These are phyloP conservation scores for Termitomyces bulborhizus DNA, from an alignment of 768 basidiomycete species.

Conservation along the genomic window DNA sequence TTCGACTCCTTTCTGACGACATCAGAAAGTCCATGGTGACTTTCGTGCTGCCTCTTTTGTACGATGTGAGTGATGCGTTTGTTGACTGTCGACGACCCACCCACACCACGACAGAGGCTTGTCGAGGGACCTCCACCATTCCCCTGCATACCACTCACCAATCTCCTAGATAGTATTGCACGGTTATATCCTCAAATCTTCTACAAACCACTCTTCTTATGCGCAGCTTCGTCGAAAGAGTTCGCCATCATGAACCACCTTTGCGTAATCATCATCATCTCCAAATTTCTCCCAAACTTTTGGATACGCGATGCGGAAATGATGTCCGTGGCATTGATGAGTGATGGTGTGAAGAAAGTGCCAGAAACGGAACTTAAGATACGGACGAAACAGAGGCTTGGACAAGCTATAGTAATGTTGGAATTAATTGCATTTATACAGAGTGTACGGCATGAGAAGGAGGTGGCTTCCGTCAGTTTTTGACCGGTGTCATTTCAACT, in stretches of 20 bases:
- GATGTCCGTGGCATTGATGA: constrained; percentile 65
- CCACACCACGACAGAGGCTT: constrained; percentile 48
- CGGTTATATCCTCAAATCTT: constrained; percentile 53
- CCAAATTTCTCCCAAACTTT: constrained; percentile 51
- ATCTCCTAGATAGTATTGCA: constrained; percentile 47
- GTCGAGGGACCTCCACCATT: constrained; percentile 45
- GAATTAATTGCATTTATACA: constrained; percentile 56
- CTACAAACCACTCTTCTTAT: constrained; percentile 66
- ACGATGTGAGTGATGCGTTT: constrained; percentile 35
- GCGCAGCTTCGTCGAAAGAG: constrained; percentile 61
- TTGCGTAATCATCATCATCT: constrained; percentile 42
- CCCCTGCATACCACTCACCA: constrained; percentile 39
- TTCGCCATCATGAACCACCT: constrained; percentile 55
- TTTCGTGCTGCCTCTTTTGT: constrained; percentile 37
- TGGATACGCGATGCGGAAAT: constrained; percentile 72
- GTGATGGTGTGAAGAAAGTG: constrained; percentile 28
- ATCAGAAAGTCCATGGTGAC: constrained; percentile 33
- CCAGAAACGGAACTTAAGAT: constrained; percentile 8
- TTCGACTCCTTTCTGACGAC: constrained; percentile 41
- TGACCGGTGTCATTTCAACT: not conserved
- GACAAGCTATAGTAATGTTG: constrained; percentile 55
- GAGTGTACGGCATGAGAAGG: constrained; percentile 33
- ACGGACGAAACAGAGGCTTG: constrained; percentile 50
- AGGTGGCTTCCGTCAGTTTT: constrained; percentile 29
- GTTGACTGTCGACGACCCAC: not conserved